Evolutionary conservation across 2,329 filamentous ascomycete genomes (phyloP).

Genomic region (Talaromyces sp.): DNA sequence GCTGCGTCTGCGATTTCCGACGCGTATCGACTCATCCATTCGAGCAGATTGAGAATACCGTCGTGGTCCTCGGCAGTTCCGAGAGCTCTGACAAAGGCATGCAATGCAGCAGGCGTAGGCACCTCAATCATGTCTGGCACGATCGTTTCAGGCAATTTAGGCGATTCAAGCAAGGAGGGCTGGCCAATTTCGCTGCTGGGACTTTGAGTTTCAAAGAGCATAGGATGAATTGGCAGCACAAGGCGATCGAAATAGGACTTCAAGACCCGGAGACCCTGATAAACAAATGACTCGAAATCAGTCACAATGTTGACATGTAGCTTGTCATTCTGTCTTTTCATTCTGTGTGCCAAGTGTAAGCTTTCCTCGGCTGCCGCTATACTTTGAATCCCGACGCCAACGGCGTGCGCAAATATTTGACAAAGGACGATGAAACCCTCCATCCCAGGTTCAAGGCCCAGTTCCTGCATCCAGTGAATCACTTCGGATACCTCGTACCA

Average conservation of each 20-base stretch:
- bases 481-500: constrained; percentile 38
- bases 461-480: constrained; percentile 33
- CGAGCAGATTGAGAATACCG: constrained; percentile 38
- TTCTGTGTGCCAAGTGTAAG: constrained; percentile 25
- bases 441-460: constrained; percentile 30
- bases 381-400: constrained; percentile 30
- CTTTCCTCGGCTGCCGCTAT: constrained; percentile 28
- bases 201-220: neutral
- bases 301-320: neutral
- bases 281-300: constrained; percentile 30
- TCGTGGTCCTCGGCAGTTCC: constrained; percentile 40
- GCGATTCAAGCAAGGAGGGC: neutral
- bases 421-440: constrained; percentile 38
- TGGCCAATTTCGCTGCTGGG: neutral
- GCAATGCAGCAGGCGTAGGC: constrained; percentile 39
- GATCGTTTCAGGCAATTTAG: constrained; percentile 9
- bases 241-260: constrained; percentile 37
- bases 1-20: constrained; percentile 32
- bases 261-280: constrained; percentile 30
- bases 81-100: constrained; percentile 42
- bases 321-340: constrained; percentile 16
- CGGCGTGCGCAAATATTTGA: constrained; percentile 33
- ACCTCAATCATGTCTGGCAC: constrained; percentile 34
- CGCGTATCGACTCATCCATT: constrained; percentile 41
- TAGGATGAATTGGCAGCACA: constrained; percentile 27